These are phyloP conservation scores for Oryza australiensis DNA, from an alignment of 176 grass and related monocot species.

Conservation along the genomic window DNA sequence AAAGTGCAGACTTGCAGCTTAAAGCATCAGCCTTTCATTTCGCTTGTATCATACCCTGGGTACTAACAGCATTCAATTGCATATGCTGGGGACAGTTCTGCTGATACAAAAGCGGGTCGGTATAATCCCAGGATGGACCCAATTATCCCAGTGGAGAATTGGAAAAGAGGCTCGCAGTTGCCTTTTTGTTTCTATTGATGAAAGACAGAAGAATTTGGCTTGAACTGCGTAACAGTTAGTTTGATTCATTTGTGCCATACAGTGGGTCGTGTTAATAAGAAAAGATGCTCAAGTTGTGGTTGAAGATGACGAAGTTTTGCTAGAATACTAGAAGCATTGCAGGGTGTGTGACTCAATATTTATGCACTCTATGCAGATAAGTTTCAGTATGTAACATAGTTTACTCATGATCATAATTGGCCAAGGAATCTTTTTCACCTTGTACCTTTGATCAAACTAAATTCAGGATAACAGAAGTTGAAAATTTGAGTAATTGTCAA, in stretches of 20 bases:
- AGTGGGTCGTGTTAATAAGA: constrained; percentile 96
- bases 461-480: constrained; percentile 3
- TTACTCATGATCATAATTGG: constrained; percentile 11
- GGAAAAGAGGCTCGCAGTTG: constrained; percentile 99
- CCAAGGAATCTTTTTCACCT: background rate
- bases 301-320: constrained; percentile 69
- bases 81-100: constrained; percentile 84
- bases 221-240: background rate
- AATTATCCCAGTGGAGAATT: constrained; percentile 75
- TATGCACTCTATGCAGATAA: constrained; percentile 21
- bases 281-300: constrained; percentile 93
- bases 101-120: constrained; percentile 86
- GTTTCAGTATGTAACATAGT: constrained; percentile 24
- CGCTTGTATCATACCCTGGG: constrained; percentile 1
- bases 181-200: constrained; percentile 8
- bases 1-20: constrained; percentile 26
- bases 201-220: background rate
- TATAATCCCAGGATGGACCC: constrained; percentile 99
- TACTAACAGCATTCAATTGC: constrained; percentile 34
- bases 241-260: constrained; percentile 8
- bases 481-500: background rate
- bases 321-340: constrained; percentile 85
- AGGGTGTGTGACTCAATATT: constrained; percentile 56
- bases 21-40: constrained; percentile 23
- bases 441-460: background rate